Evolutionary conservation across 2,329 filamentous ascomycete genomes (phyloP), one percentile per base, ranked within the genome.

Genomic region (Colletotrichum aenigma): DNA sequence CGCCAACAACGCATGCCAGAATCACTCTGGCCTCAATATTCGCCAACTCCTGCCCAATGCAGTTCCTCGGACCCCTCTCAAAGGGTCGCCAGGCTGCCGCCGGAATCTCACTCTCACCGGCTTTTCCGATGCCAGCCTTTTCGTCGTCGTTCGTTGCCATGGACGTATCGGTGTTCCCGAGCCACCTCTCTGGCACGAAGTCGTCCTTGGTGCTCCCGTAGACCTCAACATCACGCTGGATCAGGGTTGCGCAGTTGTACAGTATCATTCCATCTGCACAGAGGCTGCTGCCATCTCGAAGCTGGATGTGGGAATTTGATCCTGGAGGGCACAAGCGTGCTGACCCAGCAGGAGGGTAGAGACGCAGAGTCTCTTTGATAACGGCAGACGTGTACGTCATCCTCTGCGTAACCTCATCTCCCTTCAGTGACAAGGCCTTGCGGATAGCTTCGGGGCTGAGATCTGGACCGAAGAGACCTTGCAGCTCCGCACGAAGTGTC

Each of bases 41-140:
- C 2, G 87, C 90, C 36, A 92, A 82, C 77, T 89, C 88, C 80
- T 91, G 89, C 2, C 90, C 90, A 34, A 92, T 87, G 77, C 90
- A 92, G 64, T 86, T 88, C 15, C 90, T 81, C 4, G 86, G 86
- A 0, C 90, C 90, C 70, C 87, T 84, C 78, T 89, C 88, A 77
- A 92, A 92, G 0, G 89, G 86, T 12, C 90, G 83, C 85, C 86
- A 92, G 1, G 89, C 87, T 70, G 87, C 85, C 56, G 76, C 78
- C 79, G 79, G 77, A 7, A 77, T 76, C 18, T 68, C 73, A 34
- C 36, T 38, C 28, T 71, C 74, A 4, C 55, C 67, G 6, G 69
- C 70, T n/a, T 69, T 61, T 3, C 36, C 32, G 12, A 67, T n/a
- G 6, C 68, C 69, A 13, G 16, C 36, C 18, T 76, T 71, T 28